These are phyloP conservation scores for Cryphonectria naterciae DNA, from an alignment of 2,329 filamentous ascomycete species.

Conservation along the genomic window DNA sequence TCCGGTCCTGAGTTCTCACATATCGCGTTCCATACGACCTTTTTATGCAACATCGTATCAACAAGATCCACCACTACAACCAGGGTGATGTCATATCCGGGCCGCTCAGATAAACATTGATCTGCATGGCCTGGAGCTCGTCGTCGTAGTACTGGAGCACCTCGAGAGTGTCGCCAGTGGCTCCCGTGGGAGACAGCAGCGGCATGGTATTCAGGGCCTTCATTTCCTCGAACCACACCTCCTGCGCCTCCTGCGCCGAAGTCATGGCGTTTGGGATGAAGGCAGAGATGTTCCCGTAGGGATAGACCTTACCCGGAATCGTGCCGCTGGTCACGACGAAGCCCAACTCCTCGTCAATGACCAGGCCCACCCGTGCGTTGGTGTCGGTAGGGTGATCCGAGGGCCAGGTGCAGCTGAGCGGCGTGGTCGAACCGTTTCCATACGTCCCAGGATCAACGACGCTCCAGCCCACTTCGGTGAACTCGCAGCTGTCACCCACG, in stretches of 20 bases:
- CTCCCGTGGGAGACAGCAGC: constrained; percentile 29
- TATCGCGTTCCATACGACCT: neutral
- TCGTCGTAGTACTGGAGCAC: constrained; percentile 32
- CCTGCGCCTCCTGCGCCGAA: constrained; percentile 31
- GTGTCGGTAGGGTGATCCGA: constrained; percentile 30
- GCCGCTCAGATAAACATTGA: constrained; percentile 32
- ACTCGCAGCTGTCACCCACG: constrained; percentile 27
- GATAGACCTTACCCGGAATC: constrained; percentile 30
- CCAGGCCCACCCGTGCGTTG: constrained; percentile 30
- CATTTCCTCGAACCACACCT: constrained; percentile 29
- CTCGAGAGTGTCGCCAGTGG: constrained; percentile 32
- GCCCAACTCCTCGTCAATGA: constrained; percentile 33
- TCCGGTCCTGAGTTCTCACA: neutral
- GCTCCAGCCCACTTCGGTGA: constrained; percentile 33
- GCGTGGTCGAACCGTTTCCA: constrained; percentile 29
- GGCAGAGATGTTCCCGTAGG: constrained; percentile 15
- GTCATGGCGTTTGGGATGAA: constrained; percentile 27
- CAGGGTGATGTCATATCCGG: constrained; percentile 31
- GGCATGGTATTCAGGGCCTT: constrained; percentile 24
- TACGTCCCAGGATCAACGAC: constrained; percentile 32
- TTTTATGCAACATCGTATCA: neutral
- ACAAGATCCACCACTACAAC: neutral
- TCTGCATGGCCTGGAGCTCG: constrained; percentile 33
- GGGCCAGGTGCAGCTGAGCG: constrained; percentile 31
- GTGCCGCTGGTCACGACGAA: constrained; percentile 32